Percentiles rank a stretch among this genome's conserved stretches.
phyloP scores from a whole-genome alignment of 441 rosid species.

The Flueggea neowawraea region DNA sequence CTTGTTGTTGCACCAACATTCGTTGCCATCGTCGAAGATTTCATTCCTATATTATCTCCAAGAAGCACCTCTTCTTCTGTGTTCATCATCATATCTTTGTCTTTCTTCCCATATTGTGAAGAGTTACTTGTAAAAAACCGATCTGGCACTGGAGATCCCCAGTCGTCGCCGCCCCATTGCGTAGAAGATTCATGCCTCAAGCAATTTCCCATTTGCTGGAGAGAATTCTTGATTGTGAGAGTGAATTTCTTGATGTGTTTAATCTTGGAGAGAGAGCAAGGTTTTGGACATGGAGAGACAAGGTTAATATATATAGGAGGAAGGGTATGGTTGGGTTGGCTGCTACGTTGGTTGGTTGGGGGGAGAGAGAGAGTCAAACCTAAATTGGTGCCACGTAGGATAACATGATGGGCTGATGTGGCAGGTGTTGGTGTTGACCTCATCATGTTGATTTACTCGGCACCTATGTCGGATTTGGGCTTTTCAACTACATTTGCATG shows the following conservation, averaged over 20 bases:
- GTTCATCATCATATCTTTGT: not conserved
- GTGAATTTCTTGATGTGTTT: not conserved
- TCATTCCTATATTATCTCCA: not conserved
- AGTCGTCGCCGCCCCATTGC: constrained; percentile 59
- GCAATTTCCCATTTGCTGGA: constrained; percentile 50
- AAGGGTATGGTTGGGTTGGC: no score
- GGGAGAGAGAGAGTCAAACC: constrained; percentile 2
- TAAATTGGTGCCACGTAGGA: no score
- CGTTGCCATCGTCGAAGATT: constrained; percentile 10
- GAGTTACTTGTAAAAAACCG: not conserved
- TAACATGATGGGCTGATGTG: no score
- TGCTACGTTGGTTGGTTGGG: not conserved
- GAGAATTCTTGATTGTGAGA: not conserved
- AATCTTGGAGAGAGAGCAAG: constrained; percentile 6
- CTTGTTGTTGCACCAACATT: not conserved
- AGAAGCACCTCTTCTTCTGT: constrained; percentile 14
- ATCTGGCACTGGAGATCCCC: constrained; percentile 20
- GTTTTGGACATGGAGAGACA: constrained; percentile 13
- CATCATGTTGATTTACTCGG: no score
- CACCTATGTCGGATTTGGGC: no score
- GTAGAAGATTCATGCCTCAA: constrained; percentile 28
- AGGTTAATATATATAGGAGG: not conserved
- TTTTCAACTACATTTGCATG: no score
- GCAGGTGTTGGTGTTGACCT: no score
- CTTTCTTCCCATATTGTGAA: not conserved